These are phyloP conservation scores for Naumovozyma dairenensis DNA, from an alignment of 805 yeast genomes.

Conservation along the genomic window DNA sequence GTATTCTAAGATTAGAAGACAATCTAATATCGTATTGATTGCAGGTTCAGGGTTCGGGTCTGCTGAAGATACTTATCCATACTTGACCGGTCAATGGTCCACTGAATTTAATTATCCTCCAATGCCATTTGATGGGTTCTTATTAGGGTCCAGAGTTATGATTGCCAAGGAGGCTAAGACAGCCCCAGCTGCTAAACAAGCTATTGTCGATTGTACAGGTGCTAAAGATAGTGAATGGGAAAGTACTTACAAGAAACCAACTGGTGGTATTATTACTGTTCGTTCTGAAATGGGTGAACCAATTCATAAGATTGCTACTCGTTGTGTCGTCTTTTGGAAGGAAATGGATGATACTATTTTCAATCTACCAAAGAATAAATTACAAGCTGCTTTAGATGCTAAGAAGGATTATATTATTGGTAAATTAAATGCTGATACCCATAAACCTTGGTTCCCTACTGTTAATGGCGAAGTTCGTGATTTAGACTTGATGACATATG, in stretches of 20 bases:
- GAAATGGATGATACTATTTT: slow-evolving; percentile 93
- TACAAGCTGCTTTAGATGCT: slow-evolving; percentile 67
- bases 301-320: slow-evolving; percentile 94
- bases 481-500: slow-evolving; percentile 89
- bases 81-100: slow-evolving; percentile 98
- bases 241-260: slow-evolving; percentile 82
- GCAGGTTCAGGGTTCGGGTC: slow-evolving; percentile 99
- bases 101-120: slow-evolving; percentile 78
- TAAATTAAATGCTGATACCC: slow-evolving; percentile 86
- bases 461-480: slow-evolving; percentile 69
- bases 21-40: slow-evolving; percentile 76
- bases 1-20: slow-evolving; percentile 90
- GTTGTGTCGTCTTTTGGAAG: slow-evolving; percentile 96
- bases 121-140: slow-evolving; percentile 97
- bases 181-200: slow-evolving; percentile 85
- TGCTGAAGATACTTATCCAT: slow-evolving; percentile 93
- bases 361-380: slow-evolving; percentile 79
- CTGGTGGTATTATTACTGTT: slow-evolving; percentile 96
- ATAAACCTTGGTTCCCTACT: slow-evolving; percentile 95
- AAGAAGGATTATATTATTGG: slow-evolving; percentile 81
- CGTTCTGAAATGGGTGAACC: slow-evolving; percentile 99
- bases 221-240: slow-evolving; percentile 88
- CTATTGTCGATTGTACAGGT: slow-evolving; percentile 86
- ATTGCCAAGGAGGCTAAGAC: slow-evolving; percentile 94
- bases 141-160: slow-evolving; percentile 96